A percentile compares a stretch with the other conserved stretches of the same genome.
These are phyloP conservation scores for Crithidia brevicula DNA, from an alignment of 208 protist genomes.

Conservation along the genomic window DNA sequence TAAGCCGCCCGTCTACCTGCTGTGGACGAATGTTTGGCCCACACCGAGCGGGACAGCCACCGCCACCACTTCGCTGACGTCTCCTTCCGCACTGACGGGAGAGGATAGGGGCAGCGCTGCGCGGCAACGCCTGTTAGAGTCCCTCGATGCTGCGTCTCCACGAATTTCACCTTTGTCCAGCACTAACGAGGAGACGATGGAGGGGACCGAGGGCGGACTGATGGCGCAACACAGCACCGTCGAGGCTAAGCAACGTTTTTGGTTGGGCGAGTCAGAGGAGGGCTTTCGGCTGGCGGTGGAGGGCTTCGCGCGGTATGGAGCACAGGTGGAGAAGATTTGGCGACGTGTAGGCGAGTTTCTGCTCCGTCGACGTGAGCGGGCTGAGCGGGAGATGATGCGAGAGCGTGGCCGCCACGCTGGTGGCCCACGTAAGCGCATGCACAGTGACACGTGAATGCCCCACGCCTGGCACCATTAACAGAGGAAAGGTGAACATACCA, in stretches of 20 bases:
- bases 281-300: constrained; percentile 50
- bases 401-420: not conserved
- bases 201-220: not conserved
- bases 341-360: constrained; percentile 33
- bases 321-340: constrained; percentile 55
- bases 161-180: constrained; percentile 25
- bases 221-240: not conserved
- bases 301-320: constrained; percentile 46
- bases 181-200: not conserved
- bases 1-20: constrained; percentile 76
- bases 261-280: constrained; percentile 71
- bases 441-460: constrained; percentile 3
- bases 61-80: too few relatives aligned
- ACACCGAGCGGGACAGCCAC: not conserved
- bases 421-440: constrained; percentile 11
- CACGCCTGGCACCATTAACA: too few relatives aligned
- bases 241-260: constrained; percentile 47
- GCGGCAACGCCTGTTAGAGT: constrained; percentile 26
- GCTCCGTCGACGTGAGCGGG: constrained; percentile 42
- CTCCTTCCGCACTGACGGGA: too few relatives aligned
- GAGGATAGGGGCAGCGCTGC: too few relatives aligned
- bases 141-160: constrained; percentile 16
- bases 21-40: constrained; percentile 33
- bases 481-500: too few relatives aligned
- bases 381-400: constrained; percentile 37